Conservation (phyloP, 331 rosid genomes). For the Spiraea crenata region DNA sequence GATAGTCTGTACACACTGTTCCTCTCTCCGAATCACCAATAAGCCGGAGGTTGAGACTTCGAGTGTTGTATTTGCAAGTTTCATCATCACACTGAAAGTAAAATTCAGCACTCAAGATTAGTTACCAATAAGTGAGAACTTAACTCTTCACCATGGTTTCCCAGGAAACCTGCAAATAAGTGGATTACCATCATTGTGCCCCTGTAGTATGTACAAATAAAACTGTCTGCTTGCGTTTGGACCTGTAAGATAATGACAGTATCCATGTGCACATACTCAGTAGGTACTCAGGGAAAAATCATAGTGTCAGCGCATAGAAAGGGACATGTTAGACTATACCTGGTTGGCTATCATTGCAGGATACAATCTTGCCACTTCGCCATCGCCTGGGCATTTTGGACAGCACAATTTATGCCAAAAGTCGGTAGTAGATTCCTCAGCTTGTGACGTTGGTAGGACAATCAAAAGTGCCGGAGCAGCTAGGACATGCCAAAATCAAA, state of each 20-base stretch:
- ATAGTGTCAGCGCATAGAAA: background rate
- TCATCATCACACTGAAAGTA: conserved; percentile 87
- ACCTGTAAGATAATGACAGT: conserved; percentile 49
- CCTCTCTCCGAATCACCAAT: conserved; percentile 94
- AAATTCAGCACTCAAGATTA: conserved; percentile 10
- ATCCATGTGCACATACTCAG: conserved; percentile 21
- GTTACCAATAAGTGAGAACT: background rate
- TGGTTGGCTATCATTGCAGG: conserved; percentile 84
- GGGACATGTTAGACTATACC: conserved; percentile 31
- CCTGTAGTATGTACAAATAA: conserved; percentile 65
- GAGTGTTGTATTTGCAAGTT: conserved; percentile 77
- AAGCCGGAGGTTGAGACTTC: conserved; percentile 66
- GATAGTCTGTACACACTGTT: conserved; percentile 88
- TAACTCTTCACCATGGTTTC: background rate
- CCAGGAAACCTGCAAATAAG: conserved; percentile 8
- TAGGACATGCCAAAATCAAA: conserved; percentile 75
- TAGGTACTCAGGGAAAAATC: background rate
- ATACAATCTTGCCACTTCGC: conserved; percentile 55
- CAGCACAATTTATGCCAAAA: conserved; percentile 74
- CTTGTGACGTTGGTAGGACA: conserved; percentile 49
- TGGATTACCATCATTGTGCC: conserved; percentile 66
- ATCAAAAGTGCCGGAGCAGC: conserved; percentile 65
- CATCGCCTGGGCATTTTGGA: conserved; percentile 74
- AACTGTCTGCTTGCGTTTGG: conserved; percentile 74
- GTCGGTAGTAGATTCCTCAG: conserved; percentile 40